Percentiles rank a stretch among this genome's conserved stretches.
These are phyloP conservation scores for Phytophthora macrochlamydospora DNA, from an alignment of 352 stramenopile genomes.

Conservation along the genomic window DNA sequence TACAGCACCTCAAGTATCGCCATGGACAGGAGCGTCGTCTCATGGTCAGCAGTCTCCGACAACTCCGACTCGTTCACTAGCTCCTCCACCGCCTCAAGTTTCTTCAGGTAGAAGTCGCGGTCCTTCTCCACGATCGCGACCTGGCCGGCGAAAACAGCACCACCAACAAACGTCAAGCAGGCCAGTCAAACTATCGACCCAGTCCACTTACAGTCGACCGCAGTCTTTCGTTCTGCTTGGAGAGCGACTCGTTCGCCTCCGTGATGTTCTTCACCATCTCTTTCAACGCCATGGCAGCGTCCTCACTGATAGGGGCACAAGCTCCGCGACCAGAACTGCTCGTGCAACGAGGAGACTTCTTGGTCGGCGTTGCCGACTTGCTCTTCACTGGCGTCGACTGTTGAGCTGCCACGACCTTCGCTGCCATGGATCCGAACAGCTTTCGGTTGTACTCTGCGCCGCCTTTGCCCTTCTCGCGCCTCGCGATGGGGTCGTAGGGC, in stretches of 20 bases:
- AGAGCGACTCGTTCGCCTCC: conserved; percentile 51
- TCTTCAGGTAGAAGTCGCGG: conserved; percentile 98
- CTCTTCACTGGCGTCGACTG: conserved; percentile 4
- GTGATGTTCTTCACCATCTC: conserved; percentile 56
- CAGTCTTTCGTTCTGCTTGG: conserved; percentile 61
- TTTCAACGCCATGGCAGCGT: neutral
- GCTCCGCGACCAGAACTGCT: neutral
- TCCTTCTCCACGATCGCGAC: conserved; percentile 87
- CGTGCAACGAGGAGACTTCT: conserved; percentile 21
- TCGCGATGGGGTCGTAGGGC: conserved; percentile 93
- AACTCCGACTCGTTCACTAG: conserved; percentile 82
- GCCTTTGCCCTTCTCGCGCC: conserved; percentile 93
- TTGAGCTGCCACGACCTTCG: conserved; percentile 1
- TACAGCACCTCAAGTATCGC: conserved; percentile 80
- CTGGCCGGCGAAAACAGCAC: conserved; percentile 21
- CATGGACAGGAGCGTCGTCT: conserved; percentile 52
- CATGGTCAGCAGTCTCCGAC: conserved; percentile 26
- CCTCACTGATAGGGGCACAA: neutral
- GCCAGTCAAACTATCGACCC: neutral
- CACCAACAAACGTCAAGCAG: conserved; percentile 1
- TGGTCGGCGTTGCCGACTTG: neutral
- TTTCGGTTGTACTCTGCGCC: conserved; percentile 68
- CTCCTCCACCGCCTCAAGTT: conserved; percentile 96
- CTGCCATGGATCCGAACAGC: conserved; percentile 21
- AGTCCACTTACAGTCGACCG: conserved; percentile 43